These are phyloP conservation scores for Peronospora farinosa DNA, from an alignment of 352 stramenopile genomes.

Conservation along the genomic window DNA sequence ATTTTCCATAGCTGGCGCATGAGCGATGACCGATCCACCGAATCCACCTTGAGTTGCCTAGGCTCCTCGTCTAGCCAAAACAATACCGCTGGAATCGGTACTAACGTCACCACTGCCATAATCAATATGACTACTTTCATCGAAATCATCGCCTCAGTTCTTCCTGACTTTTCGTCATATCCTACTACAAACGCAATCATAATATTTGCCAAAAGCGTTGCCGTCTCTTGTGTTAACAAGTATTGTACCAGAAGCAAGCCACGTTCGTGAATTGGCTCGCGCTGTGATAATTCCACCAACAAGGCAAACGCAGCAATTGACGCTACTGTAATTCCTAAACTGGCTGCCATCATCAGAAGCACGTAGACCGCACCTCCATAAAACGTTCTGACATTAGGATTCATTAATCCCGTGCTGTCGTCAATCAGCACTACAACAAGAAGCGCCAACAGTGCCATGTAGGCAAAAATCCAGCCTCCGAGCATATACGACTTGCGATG, in stretches of 20 bases:
- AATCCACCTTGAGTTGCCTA: conserved; percentile 66
- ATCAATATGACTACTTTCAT: conserved; percentile 69
- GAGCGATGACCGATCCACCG: conserved; percentile 51
- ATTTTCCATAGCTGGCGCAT: conserved; percentile 63
- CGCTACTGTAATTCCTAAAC: conserved; percentile 54
- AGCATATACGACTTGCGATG: conserved; percentile 79
- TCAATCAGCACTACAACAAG: conserved; percentile 57
- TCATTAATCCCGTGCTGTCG: conserved; percentile 31
- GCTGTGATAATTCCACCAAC: conserved; percentile 70
- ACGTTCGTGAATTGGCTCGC: conserved; percentile 67
- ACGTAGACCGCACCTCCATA: conserved; percentile 62
- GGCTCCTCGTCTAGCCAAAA: conserved; percentile 66
- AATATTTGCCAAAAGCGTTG: conserved; percentile 40
- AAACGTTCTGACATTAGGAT: conserved; percentile 42
- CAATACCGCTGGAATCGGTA: conserved; percentile 59
- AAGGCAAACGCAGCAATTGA: conserved; percentile 57
- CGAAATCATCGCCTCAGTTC: conserved; percentile 38
- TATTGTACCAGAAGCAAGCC: conserved; percentile 62
- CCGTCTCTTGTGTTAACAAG: conserved; percentile 45
- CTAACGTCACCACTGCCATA: conserved; percentile 54
- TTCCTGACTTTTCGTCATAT: conserved; percentile 27
- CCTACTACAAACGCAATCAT: conserved; percentile 38
- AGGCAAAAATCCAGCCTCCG: conserved; percentile 62
- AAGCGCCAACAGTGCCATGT: conserved; percentile 61
- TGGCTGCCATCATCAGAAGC: conserved; percentile 60